Percentiles rank a stretch among this genome's conserved stretches.
Evolutionary conservation across 495 filamentous ascomycete genomes (phyloP).

Genomic region (Letharia columbiana): DNA sequence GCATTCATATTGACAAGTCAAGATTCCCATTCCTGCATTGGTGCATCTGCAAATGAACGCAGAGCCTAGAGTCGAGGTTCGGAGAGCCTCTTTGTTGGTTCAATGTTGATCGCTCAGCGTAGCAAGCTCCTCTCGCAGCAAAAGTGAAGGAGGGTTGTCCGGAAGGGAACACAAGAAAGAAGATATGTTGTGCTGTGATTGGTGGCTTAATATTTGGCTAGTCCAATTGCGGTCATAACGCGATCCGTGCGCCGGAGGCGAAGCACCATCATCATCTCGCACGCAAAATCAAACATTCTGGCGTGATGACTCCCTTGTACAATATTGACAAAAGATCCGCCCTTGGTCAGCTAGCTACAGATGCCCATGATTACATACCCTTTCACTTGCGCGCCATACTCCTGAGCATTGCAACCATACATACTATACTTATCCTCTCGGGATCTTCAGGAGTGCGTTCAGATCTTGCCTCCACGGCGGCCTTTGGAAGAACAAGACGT

Average conservation of each 20-base stretch:
- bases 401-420: neutral
- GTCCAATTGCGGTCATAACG: neutral
- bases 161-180: neutral
- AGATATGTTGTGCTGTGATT: neutral
- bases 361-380: neutral
- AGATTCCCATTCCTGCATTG: too few relatives aligned
- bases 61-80: neutral
- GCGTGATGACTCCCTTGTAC: neutral
- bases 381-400: neutral
- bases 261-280: neutral
- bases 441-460: neutral
- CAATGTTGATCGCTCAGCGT: neutral
- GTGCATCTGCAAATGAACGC: too few relatives aligned
- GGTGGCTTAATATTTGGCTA: neutral
- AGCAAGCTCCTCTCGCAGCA: neutral
- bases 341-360: too few relatives aligned
- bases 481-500: neutral
- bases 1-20: too few relatives aligned
- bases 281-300: neutral
- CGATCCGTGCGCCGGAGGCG: neutral
- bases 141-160: neutral
- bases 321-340: too few relatives aligned
- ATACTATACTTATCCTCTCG: too few relatives aligned
- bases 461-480: neutral
- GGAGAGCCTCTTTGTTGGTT: neutral